Conservation (phyloP, 202 grass and related monocot genomes). For the Dendrocalamus latiflorus region DNA sequence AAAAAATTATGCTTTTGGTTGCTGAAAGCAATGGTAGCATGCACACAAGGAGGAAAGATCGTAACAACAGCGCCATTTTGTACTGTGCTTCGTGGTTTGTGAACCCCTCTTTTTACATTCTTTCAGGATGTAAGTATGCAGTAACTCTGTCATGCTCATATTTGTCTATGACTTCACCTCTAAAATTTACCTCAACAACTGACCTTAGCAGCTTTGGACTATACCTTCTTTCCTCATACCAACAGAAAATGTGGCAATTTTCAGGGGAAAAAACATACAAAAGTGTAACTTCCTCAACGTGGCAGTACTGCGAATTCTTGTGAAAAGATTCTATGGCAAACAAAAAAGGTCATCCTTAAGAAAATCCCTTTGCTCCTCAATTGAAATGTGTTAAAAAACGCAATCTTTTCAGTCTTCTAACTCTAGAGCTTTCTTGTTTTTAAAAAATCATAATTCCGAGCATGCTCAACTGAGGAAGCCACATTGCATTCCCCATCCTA, state of each 20-base stretch:
- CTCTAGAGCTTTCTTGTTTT: background rate
- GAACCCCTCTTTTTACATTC: background rate
- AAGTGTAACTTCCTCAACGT: background rate
- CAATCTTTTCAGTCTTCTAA: background rate
- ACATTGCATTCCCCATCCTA: background rate
- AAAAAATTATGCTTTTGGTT: background rate
- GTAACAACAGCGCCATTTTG: background rate
- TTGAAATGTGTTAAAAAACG: background rate
- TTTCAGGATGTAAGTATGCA: background rate
- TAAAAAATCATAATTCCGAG: background rate
- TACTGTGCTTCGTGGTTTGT: slow-evolving; percentile 11
- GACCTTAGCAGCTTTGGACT: background rate
- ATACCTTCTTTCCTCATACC: background rate
- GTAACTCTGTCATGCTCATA: background rate
- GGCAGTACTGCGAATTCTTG: background rate
- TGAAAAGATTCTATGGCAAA: background rate
- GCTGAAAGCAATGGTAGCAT: slow-evolving; percentile 24
- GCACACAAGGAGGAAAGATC: background rate
- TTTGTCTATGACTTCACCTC: background rate
- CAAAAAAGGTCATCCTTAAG: background rate
- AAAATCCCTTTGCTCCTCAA: background rate
- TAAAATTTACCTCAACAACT: background rate
- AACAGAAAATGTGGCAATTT: slow-evolving; percentile 9
- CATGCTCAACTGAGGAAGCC: background rate
- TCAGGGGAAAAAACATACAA: background rate